Base-by-base conservation (phyloP, 257 asterid species). In the Primulina huaijiensis region DNA sequence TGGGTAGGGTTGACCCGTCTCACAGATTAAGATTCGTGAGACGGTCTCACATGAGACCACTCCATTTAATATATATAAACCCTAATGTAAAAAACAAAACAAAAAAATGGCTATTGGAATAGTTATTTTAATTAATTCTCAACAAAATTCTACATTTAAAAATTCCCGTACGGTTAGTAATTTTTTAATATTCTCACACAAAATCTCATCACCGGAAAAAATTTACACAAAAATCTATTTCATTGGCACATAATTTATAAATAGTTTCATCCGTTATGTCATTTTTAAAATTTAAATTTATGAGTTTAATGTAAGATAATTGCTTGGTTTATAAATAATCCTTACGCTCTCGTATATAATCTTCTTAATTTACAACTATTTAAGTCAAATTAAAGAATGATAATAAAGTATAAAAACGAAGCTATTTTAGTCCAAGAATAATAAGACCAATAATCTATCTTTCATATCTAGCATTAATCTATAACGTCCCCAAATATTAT, bases 381-480 rank as follows among this genome's bases (percentile, higher is more conserved):
- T 50, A 16, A 50, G 57, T 50, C 57, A 50, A 50, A n/a, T n/a
- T n/a, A n/a, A n/a, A 50, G 2, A 50, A 6, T 50, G 20, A 52
- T 37, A 19, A 59, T 57, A 5, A 50, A 16, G 21, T 50, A 17
- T 5, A 5, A 16, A 50, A 50, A 5, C 8, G 7, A 63, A 50
- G 62, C 79, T 81, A 71, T 79, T 83, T 65, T 65, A 57, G 87
- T 74, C 76, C 75, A 81, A 79, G 78, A 67, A 71, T 46, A 57
- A 78, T 70, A 34, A 73, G 85, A 74, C 31, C 67, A 75, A 53
- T 31, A 71, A 50, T 63, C 34, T 64, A 16, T 64, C 76, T 14
- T 50, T 2, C 56, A 50, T 50, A 50, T 50, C 56, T 50, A 12
- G 57, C 20, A 50, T 50, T 50, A 50, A 50, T 50, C 1, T 50